phyloP scores from a whole-genome alignment of 1,139 yeast species.

The Lodderomyces oxycetoniae region DNA sequence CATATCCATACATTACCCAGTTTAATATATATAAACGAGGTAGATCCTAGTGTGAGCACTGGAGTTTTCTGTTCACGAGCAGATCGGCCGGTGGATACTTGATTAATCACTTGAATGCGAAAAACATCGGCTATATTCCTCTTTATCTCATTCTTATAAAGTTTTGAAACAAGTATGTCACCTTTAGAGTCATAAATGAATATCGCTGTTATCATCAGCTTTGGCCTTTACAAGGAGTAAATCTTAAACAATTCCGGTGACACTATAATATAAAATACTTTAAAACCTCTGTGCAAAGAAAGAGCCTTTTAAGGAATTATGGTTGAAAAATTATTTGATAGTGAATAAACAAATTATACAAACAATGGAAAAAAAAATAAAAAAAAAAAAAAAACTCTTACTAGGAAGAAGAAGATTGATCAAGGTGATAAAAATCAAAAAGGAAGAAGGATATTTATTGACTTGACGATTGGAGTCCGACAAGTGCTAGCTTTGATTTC shows the following conservation, averaged over 20 bases:
- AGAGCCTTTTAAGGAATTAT: no score
- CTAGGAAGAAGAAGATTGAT: no score
- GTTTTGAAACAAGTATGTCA: slow-evolving; percentile 75
- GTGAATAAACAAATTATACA: no score
- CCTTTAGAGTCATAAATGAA: slow-evolving; percentile 77
- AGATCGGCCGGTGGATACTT: slow-evolving; percentile 14
- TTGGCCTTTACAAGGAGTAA: no score
- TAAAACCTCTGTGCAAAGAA: background rate
- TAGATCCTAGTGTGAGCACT: slow-evolving; percentile 83
- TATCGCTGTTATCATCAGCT: slow-evolving; percentile 68
- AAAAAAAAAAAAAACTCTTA: no score
- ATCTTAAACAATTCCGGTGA: no score
- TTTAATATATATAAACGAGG: slow-evolving; percentile 79
- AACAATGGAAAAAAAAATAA: no score
- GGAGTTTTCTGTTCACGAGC: slow-evolving; percentile 60
- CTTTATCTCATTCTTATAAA: slow-evolving; percentile 64
- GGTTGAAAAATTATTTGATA: no score
- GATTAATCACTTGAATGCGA: slow-evolving; percentile 80
- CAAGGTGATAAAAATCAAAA: no score
- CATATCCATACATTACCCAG: slow-evolving; percentile 73
- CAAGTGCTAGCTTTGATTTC: slow-evolving; percentile 58
- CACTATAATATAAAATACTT: no score
- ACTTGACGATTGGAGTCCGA: slow-evolving; percentile 19
- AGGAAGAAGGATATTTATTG: no score
- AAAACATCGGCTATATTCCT: slow-evolving; percentile 81